These are phyloP conservation scores for Podospora australis DNA, from an alignment of 495 filamentous ascomycete genomes.

Conservation along the genomic window DNA sequence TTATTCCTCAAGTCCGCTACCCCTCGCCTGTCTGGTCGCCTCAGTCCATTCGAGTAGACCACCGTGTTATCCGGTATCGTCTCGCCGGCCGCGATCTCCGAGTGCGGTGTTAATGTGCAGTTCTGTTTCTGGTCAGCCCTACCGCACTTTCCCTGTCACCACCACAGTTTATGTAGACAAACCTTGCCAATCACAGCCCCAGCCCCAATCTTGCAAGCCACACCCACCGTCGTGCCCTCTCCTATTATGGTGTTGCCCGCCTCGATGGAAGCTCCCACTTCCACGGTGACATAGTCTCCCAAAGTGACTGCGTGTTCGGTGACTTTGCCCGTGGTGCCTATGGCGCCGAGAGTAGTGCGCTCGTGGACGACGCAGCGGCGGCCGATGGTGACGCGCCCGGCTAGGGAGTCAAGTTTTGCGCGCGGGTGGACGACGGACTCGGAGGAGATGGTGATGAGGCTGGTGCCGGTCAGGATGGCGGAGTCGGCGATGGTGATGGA, in stretches of 20 bases:
- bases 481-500: constrained; percentile 68
- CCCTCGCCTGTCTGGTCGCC: constrained; percentile 51
- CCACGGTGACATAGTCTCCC: constrained; percentile 53
- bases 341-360: constrained; percentile 53
- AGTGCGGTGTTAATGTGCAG: constrained; percentile 45
- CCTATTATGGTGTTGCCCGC: constrained; percentile 50
- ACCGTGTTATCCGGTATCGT: constrained; percentile 59
- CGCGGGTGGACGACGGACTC: constrained; percentile 81
- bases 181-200: constrained; percentile 62
- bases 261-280: constrained; percentile 57
- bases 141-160: not conserved
- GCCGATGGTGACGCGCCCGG: constrained; percentile 66
- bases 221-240: constrained; percentile 57
- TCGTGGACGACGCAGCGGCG: constrained; percentile 72
- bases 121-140: constrained; percentile 32
- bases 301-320: constrained; percentile 40
- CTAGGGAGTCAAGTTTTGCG: constrained; percentile 57
- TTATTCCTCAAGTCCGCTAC: constrained; percentile 48
- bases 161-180: constrained; percentile 16
- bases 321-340: constrained; percentile 20
- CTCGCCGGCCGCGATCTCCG: constrained; percentile 46
- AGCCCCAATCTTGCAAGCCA: constrained; percentile 52
- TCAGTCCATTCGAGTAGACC: constrained; percentile 52
- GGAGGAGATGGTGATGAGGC: constrained; percentile 63
- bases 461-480: constrained; percentile 63